These are phyloP conservation scores for Suzukiozyma palmioleophila DNA, from an alignment of 1,139 yeast genomes.

Conservation along the genomic window DNA sequence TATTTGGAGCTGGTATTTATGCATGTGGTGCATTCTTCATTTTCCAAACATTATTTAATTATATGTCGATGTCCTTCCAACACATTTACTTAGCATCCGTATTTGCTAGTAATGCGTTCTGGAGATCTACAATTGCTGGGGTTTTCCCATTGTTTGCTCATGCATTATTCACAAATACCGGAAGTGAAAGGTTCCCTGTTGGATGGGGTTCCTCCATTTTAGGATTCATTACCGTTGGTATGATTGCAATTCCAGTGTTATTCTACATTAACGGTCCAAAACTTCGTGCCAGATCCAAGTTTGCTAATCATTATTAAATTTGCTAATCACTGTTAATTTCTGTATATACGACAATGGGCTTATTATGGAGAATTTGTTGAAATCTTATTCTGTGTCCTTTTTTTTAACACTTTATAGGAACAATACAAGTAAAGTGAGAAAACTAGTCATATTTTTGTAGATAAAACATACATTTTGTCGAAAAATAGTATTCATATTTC, in stretches of 20 bases:
- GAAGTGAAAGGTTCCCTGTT: conserved; percentile 45
- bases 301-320: conserved; percentile 18
- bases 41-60: conserved; percentile 38
- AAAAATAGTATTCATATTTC: no score
- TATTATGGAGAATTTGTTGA: no score
- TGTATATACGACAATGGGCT: no score
- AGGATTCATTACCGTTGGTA: conserved; percentile 36
- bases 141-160: conserved; percentile 61
- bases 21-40: conserved; percentile 35
- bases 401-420: no score
- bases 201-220: conserved; percentile 53
- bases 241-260: conserved; percentile 45
- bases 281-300: conserved; percentile 44
- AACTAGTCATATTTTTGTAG: no score
- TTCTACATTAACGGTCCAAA: conserved; percentile 48
- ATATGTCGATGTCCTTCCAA: conserved; percentile 26
- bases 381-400: no score
- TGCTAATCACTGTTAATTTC: no score
- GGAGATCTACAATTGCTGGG: conserved; percentile 52
- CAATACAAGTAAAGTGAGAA: no score
- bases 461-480: no score
- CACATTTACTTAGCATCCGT: conserved; percentile 50
- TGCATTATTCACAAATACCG: conserved; percentile 44
- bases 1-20: conserved; percentile 38
- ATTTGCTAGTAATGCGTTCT: conserved; percentile 52